A percentile compares a stretch with the other conserved stretches of the same genome.
Evolutionary conservation across 2,329 filamentous ascomycete species (phyloP).

Genomic region (Furcasterigmium sp.): DNA sequence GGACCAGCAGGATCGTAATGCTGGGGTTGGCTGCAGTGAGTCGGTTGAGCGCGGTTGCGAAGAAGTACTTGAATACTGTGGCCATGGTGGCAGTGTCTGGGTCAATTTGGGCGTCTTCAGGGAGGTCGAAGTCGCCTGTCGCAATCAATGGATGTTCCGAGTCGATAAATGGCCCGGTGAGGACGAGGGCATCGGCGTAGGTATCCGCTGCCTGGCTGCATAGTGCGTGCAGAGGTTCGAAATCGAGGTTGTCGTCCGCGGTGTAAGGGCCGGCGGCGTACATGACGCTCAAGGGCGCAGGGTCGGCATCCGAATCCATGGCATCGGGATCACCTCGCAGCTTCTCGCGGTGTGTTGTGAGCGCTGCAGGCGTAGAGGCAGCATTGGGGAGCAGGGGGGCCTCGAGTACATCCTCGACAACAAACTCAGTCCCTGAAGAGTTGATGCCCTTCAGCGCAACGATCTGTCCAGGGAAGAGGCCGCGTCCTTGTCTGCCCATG

Average conservation of each 20-base stretch:
- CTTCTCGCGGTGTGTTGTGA: constrained; percentile 65
- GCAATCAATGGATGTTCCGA: constrained; percentile 85
- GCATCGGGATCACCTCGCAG: constrained; percentile 60
- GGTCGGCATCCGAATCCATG: constrained; percentile 49
- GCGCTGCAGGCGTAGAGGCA: constrained; percentile 59
- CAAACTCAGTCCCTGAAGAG: constrained; percentile 76
- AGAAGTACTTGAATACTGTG: constrained; percentile 77
- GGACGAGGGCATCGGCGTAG: constrained; percentile 71
- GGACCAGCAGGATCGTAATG: constrained; percentile 76
- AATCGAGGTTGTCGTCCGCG: constrained; percentile 85
- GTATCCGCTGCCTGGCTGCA: constrained; percentile 71
- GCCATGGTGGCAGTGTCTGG: constrained; percentile 74
- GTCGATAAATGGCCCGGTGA: constrained; percentile 87
- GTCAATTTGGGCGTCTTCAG: constrained; percentile 60
- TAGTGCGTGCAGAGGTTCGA: constrained; percentile 77
- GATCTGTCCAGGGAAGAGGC: constrained; percentile 93
- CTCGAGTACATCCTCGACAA: constrained; percentile 69
- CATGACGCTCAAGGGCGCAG: constrained; percentile 68
- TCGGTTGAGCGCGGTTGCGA: constrained; percentile 67
- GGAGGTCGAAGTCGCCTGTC: constrained; percentile 71
- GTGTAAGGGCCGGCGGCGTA: constrained; percentile 87
- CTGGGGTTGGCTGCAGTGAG: constrained; percentile 66
- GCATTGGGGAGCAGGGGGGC: constrained; percentile 71
- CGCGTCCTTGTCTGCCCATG: constrained; percentile 62
- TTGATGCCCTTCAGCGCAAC: constrained; percentile 85